phyloP scores from a whole-genome alignment of 352 stramenopile species.

The Pythium brassicae region DNA sequence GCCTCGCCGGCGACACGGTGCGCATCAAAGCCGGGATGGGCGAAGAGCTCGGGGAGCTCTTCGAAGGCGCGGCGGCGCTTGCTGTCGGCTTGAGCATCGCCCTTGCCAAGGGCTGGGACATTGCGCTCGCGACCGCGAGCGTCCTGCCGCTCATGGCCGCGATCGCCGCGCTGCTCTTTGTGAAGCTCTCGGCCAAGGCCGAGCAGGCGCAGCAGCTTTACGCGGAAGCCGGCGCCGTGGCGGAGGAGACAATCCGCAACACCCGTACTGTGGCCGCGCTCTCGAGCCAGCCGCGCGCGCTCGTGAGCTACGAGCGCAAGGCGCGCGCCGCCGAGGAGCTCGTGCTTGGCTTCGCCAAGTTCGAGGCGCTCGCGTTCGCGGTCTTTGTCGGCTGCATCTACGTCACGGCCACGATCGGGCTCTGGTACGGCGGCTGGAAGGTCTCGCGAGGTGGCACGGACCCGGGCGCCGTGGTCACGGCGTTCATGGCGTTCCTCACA shows the following conservation, averaged over 20 bases:
- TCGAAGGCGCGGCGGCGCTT: neutral
- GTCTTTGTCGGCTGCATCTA: constrained; percentile 32
- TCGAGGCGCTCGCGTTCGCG: constrained; percentile 11
- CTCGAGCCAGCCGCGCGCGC: constrained; percentile 13
- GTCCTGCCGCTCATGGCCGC: constrained; percentile 20
- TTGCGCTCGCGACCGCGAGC: constrained; percentile 22
- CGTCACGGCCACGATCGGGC: constrained; percentile 37
- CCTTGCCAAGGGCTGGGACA: constrained; percentile 24
- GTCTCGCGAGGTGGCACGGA: constrained; percentile 22
- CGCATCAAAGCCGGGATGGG: constrained; percentile 30
- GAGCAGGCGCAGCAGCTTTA: constrained; percentile 16
- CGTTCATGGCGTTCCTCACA: constrained; percentile 48
- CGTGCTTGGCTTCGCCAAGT: constrained; percentile 5
- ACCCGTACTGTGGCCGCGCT: constrained; percentile 25
- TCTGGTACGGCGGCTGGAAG: constrained; percentile 52
- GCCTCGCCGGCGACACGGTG: constrained; percentile 20
- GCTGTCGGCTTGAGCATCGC: constrained; percentile 15
- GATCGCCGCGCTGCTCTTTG: constrained; percentile 7
- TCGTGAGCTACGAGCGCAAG: constrained; percentile 13
- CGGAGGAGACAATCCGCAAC: constrained; percentile 22
- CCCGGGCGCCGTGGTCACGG: constrained; percentile 32
- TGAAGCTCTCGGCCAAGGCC: constrained; percentile 11
- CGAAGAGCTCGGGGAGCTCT: constrained; percentile 8
- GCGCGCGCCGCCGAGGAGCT: constrained; percentile 11
- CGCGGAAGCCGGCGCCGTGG: constrained; percentile 22